These are phyloP conservation scores for Leishmania turanica DNA, from an alignment of 208 protist species.

Conservation along the genomic window DNA sequence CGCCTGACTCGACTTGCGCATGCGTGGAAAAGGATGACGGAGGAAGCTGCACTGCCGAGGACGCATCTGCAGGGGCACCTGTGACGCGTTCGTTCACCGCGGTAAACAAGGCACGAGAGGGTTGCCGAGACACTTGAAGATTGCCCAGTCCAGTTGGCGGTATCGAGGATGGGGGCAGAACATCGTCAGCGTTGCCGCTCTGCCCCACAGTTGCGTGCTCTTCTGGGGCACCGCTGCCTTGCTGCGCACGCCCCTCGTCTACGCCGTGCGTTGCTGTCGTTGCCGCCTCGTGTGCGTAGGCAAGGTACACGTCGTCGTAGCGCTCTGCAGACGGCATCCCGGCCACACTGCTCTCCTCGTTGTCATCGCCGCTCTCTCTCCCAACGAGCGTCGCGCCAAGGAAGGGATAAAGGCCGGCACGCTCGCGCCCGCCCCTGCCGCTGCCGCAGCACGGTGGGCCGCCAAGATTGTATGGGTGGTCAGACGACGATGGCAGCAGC, in stretches of 20 bases:
- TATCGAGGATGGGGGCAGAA: not conserved
- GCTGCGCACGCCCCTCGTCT: not conserved
- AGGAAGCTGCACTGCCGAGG: not conserved
- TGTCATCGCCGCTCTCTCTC: not conserved
- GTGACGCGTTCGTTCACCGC: not conserved
- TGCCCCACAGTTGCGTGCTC: not conserved
- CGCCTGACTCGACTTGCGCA: not conserved
- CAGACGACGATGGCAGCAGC: not conserved
- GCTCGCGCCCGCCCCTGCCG: not conserved
- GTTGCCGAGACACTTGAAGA: not conserved
- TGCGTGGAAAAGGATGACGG: no score
- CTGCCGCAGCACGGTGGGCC: not conserved
- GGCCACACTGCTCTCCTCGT: not conserved
- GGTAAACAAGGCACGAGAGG: not conserved
- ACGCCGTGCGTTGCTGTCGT: not conserved
- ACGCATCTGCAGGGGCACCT: not conserved
- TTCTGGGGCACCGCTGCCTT: not conserved
- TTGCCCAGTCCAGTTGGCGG: not conserved
- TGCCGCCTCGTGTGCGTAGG: not conserved
- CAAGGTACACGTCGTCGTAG: not conserved
- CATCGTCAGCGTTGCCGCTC: not conserved
- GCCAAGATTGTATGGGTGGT: conserved; percentile 2
- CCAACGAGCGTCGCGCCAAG: not conserved
- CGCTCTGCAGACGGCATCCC: not conserved
- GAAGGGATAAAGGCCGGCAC: not conserved